Evolutionary conservation across 106 monocot species (phyloP).

Genomic region (Xerophyta viscosa): DNA sequence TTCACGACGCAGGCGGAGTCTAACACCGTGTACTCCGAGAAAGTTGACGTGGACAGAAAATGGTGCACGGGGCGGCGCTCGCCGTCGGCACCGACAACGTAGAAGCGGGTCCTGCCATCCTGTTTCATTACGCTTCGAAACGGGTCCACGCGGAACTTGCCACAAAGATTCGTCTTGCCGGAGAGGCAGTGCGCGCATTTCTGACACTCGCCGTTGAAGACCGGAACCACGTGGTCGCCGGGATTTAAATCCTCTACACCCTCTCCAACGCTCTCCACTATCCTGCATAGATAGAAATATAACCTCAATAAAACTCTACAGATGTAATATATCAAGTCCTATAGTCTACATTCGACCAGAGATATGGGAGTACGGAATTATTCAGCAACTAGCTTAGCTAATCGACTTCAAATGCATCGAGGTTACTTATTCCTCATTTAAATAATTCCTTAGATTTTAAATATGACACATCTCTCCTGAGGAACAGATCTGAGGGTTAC

Average conservation of each 20-base stretch:
- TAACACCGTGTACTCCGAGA: slow-evolving; percentile 81
- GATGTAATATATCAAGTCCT: too few relatives aligned
- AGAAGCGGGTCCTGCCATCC: slow-evolving; percentile 51
- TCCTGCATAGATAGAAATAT: slow-evolving; percentile 16
- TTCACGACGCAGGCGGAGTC: slow-evolving; percentile 76
- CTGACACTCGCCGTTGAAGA: slow-evolving; percentile 76
- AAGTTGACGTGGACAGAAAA: slow-evolving; percentile 90
- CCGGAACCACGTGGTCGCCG: slow-evolving; percentile 69
- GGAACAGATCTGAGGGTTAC: too few relatives aligned
- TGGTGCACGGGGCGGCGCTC: slow-evolving; percentile 52
- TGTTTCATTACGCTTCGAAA: slow-evolving; percentile 34
- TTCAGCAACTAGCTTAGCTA: too few relatives aligned
- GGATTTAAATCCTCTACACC: slow-evolving; percentile 49
- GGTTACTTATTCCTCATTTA: too few relatives aligned
- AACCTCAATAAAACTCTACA: background rate
- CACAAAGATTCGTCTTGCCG: slow-evolving; percentile 49
- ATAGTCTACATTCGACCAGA: too few relatives aligned
- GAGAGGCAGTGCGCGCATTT: slow-evolving; percentile 38
- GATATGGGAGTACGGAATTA: too few relatives aligned
- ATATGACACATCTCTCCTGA: too few relatives aligned
- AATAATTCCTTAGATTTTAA: too few relatives aligned
- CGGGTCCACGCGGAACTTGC: slow-evolving; percentile 34
- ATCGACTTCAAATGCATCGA: too few relatives aligned
- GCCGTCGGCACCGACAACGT: background rate
- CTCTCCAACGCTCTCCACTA: slow-evolving; percentile 83